Evolutionary conservation across 495 filamentous ascomycete genomes (phyloP).

Genomic region (Emericellopsis terricola): DNA sequence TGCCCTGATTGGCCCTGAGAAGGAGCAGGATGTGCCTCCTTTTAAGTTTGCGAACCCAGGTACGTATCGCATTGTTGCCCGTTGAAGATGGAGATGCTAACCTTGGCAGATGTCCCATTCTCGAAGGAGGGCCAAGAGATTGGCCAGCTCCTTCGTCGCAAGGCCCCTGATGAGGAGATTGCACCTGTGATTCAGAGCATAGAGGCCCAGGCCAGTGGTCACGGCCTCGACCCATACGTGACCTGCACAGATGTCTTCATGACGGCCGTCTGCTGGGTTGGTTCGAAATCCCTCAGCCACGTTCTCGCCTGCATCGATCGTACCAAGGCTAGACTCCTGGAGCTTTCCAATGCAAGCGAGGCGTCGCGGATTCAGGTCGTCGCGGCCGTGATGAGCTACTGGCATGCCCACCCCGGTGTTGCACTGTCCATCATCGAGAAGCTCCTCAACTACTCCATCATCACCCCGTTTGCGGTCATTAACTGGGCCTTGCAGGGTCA

Average conservation of each 20-base stretch:
- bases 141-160: conserved; percentile 58
- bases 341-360: conserved; percentile 53
- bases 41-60: conserved; percentile 78
- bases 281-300: conserved; percentile 88
- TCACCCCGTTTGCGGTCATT: conserved; percentile 64
- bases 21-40: conserved; percentile 83
- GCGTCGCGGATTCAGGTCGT: conserved; percentile 74
- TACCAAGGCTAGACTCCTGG: conserved; percentile 76
- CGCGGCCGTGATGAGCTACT: conserved; percentile 77
- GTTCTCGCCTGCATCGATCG: conserved; percentile 91
- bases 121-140: conserved; percentile 63
- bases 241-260: conserved; percentile 83
- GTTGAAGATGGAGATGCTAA: neutral
- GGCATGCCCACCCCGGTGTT: conserved; percentile 80
- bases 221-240: conserved; percentile 56
- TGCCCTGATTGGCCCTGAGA: conserved; percentile 60
- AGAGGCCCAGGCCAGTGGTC: conserved; percentile 50
- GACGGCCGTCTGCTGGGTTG: conserved; percentile 79
- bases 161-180: conserved; percentile 66
- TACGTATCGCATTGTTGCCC: no score
- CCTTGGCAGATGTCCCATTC: conserved; percentile 52
- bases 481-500: conserved; percentile 67
- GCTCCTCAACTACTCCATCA: conserved; percentile 90
- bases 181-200: conserved; percentile 59
- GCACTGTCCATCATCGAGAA: conserved; percentile 92